Evolutionary conservation across 2,329 filamentous ascomycete genomes (phyloP).

Genomic region (Davidsoniella australis): DNA sequence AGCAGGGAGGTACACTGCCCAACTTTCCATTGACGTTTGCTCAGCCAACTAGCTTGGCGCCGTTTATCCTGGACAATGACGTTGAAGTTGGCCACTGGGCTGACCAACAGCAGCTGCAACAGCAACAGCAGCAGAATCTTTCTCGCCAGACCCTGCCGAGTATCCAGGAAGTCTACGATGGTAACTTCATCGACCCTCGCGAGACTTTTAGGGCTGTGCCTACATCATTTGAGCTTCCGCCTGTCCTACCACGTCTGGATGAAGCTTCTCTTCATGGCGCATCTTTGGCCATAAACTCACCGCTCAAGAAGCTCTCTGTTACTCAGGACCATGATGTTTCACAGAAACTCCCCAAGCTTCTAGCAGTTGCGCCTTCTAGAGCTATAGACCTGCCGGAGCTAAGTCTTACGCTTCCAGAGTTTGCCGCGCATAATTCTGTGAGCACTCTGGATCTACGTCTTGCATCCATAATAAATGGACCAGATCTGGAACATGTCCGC

Average conservation of each 20-base stretch:
- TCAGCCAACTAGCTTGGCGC: background rate
- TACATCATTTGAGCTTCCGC: conserved; percentile 3
- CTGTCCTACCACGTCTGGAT: conserved; percentile 2
- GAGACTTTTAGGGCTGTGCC: conserved; percentile 2
- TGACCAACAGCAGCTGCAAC: background rate
- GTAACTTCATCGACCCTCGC: conserved; percentile 6
- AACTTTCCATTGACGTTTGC: conserved; percentile 6
- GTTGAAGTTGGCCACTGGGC: conserved; percentile 3
- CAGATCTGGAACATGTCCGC: background rate
- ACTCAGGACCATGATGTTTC: background rate
- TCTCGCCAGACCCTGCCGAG: conserved; percentile 6
- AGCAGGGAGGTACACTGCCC: background rate
- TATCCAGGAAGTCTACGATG: conserved; percentile 6
- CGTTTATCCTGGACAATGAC: background rate
- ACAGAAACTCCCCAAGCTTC: background rate
- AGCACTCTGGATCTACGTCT: conserved; percentile 1
- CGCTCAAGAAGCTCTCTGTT: background rate
- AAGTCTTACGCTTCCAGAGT: background rate
- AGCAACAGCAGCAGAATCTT: background rate
- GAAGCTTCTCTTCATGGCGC: background rate
- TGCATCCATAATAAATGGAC: background rate
- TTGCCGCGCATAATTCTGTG: background rate
- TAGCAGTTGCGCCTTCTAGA: conserved; percentile 1
- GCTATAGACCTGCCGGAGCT: background rate
- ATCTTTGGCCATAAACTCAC: background rate